phyloP scores from a whole-genome alignment of 139 green algal genomes.

The Chlamydomonas schloesseri region DNA sequence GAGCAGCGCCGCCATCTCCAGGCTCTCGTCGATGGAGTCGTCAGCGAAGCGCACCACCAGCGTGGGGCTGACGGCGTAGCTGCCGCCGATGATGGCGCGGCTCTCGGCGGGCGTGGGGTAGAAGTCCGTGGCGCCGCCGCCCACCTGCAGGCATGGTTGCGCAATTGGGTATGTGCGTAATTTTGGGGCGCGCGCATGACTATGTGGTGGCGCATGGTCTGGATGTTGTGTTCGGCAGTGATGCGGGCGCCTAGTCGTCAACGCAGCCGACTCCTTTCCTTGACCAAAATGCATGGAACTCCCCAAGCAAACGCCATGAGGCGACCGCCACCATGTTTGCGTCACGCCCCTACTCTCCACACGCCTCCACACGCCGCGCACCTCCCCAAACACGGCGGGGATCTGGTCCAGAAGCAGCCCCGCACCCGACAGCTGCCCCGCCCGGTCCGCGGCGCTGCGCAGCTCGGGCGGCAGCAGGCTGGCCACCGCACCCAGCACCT shows the following conservation, averaged over 20 bases:
- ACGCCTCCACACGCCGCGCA: no score
- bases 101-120: slow-evolving; percentile 62
- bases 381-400: slow-evolving; percentile 62
- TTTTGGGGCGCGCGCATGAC: no score
- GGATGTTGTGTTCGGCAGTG: no score
- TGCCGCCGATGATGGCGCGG: slow-evolving; percentile 47
- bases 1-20: slow-evolving; percentile 51
- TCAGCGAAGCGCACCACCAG: slow-evolving; percentile 69
- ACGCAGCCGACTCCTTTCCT: no score
- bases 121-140: slow-evolving; percentile 65
- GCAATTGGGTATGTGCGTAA: no score
- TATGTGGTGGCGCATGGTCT: no score
- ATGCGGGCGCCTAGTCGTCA: no score
- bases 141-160: slow-evolving; percentile 68
- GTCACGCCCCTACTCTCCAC: no score
- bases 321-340: no score
- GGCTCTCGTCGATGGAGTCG: slow-evolving; percentile 74
- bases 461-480: slow-evolving; percentile 41
- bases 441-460: slow-evolving; percentile 21
- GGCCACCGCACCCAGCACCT: slow-evolving; percentile 48
- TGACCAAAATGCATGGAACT: no score
- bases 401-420: slow-evolving; percentile 65
- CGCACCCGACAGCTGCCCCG: slow-evolving; percentile 42
- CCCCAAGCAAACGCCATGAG: no score
- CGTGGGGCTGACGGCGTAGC: slow-evolving; percentile 55